Conservation (phyloP, 768 basidiomycete species). For the Rossbeevera mucosa region DNA sequence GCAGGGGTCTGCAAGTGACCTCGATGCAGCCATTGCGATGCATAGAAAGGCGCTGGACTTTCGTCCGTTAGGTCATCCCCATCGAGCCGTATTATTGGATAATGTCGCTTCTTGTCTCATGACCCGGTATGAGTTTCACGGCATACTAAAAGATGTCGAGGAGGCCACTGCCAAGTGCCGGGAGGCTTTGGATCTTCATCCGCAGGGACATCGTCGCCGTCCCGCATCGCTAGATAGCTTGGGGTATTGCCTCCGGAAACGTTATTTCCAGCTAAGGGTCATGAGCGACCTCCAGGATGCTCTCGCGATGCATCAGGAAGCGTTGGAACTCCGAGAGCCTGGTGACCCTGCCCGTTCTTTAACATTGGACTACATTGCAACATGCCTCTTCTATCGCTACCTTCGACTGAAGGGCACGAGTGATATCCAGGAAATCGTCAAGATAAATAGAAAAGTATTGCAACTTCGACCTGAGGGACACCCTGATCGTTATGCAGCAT, state of each 20-base stretch:
- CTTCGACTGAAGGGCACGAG: background rate
- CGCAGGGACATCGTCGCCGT: background rate
- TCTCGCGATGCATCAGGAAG: background rate
- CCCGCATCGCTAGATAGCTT: slow-evolving; percentile 1
- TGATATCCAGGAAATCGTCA: background rate
- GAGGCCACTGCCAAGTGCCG: background rate
- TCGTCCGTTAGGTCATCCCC: background rate
- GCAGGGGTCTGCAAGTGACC: slow-evolving; percentile 1
- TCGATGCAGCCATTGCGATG: slow-evolving; percentile 20
- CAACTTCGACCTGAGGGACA: background rate
- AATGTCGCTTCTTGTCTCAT: background rate
- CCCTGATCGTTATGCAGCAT: background rate
- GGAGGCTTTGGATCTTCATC: background rate
- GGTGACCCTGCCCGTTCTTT: background rate
- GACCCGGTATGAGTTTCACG: slow-evolving; percentile 1
- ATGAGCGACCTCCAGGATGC: background rate
- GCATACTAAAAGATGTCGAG: background rate
- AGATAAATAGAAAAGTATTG: background rate
- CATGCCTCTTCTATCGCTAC: background rate
- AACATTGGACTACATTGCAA: background rate
- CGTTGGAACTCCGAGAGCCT: background rate
- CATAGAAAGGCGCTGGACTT: slow-evolving; percentile 1
- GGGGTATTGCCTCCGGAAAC: background rate
- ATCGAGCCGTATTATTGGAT: background rate
- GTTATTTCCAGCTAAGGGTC: background rate